A percentile compares a stretch with the other conserved stretches of the same genome.
These are phyloP conservation scores for Pseudophaeomoniella oleicola DNA, from an alignment of 2,329 filamentous ascomycete species.

Conservation along the genomic window DNA sequence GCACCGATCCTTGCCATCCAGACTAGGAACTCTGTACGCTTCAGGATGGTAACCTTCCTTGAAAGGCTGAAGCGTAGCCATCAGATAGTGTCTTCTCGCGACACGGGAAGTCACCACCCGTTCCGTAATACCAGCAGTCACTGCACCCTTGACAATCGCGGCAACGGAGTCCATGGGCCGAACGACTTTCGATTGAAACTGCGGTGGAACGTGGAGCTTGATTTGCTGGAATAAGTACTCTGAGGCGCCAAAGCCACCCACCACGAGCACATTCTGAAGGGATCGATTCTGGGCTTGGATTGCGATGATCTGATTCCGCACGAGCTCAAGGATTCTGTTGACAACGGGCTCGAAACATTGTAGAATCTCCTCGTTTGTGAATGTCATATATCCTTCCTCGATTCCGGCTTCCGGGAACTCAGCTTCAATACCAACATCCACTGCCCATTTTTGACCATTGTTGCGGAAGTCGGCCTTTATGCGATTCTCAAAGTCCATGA, in stretches of 20 bases:
- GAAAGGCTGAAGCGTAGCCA: slow-evolving; percentile 97
- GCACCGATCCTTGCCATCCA: slow-evolving; percentile 95
- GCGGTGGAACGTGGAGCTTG: slow-evolving; percentile 92
- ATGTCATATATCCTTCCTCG: slow-evolving; percentile 99
- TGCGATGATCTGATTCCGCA: slow-evolving; percentile 95
- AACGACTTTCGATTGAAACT: slow-evolving; percentile 97
- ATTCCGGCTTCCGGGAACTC: slow-evolving; percentile 96
- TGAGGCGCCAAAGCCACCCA: slow-evolving; percentile 94
- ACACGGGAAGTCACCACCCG: slow-evolving; percentile 94
- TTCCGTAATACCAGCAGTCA: slow-evolving; percentile 95
- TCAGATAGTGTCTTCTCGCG: slow-evolving; percentile 92
- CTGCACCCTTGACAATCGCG: slow-evolving; percentile 95
- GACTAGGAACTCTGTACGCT: slow-evolving; percentile 88
- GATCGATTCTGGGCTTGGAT: slow-evolving; percentile 94
- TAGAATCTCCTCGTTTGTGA: slow-evolving; percentile 96
- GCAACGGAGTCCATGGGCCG: slow-evolving; percentile 98
- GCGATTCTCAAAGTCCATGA: slow-evolving; percentile 99
- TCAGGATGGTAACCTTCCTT: slow-evolving; percentile 98
- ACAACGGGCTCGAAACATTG: slow-evolving; percentile 98
- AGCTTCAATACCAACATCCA: slow-evolving; percentile 95
- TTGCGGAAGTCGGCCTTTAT: slow-evolving; percentile 99
- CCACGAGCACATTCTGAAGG: slow-evolving; percentile 89
- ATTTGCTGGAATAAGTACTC: slow-evolving; percentile 99
- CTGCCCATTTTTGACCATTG: slow-evolving; percentile 97
- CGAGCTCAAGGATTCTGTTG: slow-evolving; percentile 88